Base-by-base conservation (phyloP, 495 filamentous ascomycete genomes). In the Friedmanniomyces simplex region DNA sequence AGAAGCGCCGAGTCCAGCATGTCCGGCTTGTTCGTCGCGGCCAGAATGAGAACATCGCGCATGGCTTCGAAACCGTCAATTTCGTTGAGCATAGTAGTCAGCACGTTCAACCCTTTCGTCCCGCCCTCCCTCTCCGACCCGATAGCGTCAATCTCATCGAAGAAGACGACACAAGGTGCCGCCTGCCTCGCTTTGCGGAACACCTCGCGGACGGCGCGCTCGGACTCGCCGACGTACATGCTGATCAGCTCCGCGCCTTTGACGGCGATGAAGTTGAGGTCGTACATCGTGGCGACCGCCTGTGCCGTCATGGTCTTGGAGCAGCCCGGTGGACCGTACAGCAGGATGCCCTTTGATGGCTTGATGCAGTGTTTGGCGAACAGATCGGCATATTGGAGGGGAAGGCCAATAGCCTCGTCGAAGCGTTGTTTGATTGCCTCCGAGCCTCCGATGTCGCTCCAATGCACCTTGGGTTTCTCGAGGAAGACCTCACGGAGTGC, bases 161-260 rank as follows among this genome's bases (percentile, higher is more conserved):
- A 97, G 75, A 98, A 98, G 57, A 98, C 89, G 67, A 98, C 91
- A 68, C 86, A 89, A 3, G 93, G 93, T 52, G 83, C 82, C 24
- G 91, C 93, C 39, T 86, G 84, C 43, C 88, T 78, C 1, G 93
- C 93, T 61, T 89, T 88, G 50, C 84, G 78, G 70, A 98, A 98
- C 10, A 96, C 80, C 47, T 93, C 87, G 49, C 93, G 80, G 43
- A 98, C 76, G 25, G 86, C 83, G 10, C 91, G 83, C 73, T 98
- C 93, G 6, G 90, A 91, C 71, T 98, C 93, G 53, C 93, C 93
- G 22, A 98, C 90, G 71, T 96, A 98, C 89, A 94, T 96, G 72
- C 84, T 95, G 54, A 96, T 79, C 2, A 98, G 79, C 69, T 98
- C 93, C 30, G 89, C 88, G n/a, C 93, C 93, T 73, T 95, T 95